Base-by-base conservation (phyloP, 306 rosid species). In the Dalbergia cochinchinensis region DNA sequence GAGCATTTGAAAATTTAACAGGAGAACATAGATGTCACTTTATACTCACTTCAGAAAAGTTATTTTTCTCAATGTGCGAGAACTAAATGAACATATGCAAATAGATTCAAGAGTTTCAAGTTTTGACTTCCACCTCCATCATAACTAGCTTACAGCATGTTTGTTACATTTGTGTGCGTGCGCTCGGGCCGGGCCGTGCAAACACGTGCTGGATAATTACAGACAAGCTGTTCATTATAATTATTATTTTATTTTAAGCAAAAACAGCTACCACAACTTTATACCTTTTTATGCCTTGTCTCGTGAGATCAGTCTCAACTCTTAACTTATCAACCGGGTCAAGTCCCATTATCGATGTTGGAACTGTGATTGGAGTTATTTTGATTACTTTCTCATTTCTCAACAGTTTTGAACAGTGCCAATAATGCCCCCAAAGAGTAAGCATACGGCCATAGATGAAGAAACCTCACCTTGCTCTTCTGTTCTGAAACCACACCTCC, bases 401-500 rank as follows among this genome's bases (percentile, higher is more conserved):
- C 55, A 64, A 65, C 78, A 55, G 69, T 84, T 45, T 19, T 4
- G 8, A 16, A 9, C 31, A 76, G 71, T 57, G 60, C 22, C 91
- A 22, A 51, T 13, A 41, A 18, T 77, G 44, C 78, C 89, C 87
- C 87, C 31, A 47, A 5, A 13, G 0, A 61, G 58, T 13, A 41
- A 60, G 61, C 47, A 14, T 26, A 26, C 11, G 18, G 51, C 37
- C 47, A 62, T 14, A 33, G 34, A 62, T 61, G 45, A 69, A 82
- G 54, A 58, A 73, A 10, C 8, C 92, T 89, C 79, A 92, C 98
- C 98, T 88, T 88, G 98, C 97, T 85, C 98, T 89, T 63, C 97
- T 78, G 90, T 92, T 95, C 79, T 95, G 99, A 77, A 95, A 95
- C 98, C 99, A 95, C 84, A 95, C 99, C 86, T 92, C 99, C 87